These are phyloP conservation scores for Paracamarosporium sp. DNA, from an alignment of 2,329 filamentous ascomycete genomes.

Conservation along the genomic window DNA sequence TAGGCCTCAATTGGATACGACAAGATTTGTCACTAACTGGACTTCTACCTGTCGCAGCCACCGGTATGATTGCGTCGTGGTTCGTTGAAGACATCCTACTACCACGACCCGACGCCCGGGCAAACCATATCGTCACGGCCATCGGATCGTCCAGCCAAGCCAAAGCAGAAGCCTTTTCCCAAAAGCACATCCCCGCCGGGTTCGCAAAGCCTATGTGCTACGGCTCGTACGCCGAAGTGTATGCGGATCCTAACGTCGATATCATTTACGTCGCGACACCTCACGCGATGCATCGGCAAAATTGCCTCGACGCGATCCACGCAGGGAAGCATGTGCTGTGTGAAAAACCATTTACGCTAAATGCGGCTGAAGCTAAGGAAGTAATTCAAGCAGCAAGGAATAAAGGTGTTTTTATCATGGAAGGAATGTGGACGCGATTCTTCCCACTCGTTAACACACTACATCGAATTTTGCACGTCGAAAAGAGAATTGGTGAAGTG, in stretches of 20 bases:
- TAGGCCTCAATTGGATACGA: too few relatives aligned
- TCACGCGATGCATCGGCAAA: slow-evolving; percentile 92
- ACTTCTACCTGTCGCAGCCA: too few relatives aligned
- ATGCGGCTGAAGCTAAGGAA: slow-evolving; percentile 75
- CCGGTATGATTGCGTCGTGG: slow-evolving; percentile 13
- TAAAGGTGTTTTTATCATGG: slow-evolving; percentile 63
- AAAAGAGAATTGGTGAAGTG: slow-evolving; percentile 63
- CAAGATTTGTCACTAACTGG: too few relatives aligned
- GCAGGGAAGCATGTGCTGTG: slow-evolving; percentile 88
- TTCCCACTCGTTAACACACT: slow-evolving; percentile 81
- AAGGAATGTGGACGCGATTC: slow-evolving; percentile 85
- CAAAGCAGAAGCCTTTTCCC: background rate
- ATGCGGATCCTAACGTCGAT: slow-evolving; percentile 78
- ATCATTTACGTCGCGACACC: slow-evolving; percentile 90
- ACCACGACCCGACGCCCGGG: slow-evolving; percentile 11
- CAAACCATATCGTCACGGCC: slow-evolving; percentile 20
- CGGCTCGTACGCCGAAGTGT: slow-evolving; percentile 81
- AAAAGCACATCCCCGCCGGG: background rate
- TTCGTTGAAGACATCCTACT: slow-evolving; percentile 10
- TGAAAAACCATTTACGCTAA: slow-evolving; percentile 90
- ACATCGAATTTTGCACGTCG: slow-evolving; percentile 63
- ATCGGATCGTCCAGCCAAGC: slow-evolving; percentile 21
- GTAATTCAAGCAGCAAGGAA: slow-evolving; percentile 74
- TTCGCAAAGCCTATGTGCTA: too few relatives aligned
- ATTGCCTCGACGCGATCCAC: slow-evolving; percentile 81